Percentiles rank a stretch among this genome's conserved stretches.
These are phyloP conservation scores for Trichosporon ovoides DNA, from an alignment of 1,284 basidiomycete genomes.

Conservation along the genomic window DNA sequence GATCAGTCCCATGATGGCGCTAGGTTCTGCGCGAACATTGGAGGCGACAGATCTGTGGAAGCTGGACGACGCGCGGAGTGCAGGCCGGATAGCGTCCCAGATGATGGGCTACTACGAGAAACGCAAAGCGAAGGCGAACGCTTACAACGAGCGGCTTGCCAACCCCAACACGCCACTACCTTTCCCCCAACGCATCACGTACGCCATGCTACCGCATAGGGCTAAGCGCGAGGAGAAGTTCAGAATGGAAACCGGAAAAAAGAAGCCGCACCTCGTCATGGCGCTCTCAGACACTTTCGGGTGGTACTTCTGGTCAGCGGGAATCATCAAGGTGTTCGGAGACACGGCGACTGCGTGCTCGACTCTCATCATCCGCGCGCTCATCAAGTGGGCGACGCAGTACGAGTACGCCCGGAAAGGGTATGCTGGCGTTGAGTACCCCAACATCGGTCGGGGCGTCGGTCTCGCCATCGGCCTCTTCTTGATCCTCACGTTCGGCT, in stretches of 20 bases:
- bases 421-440: conserved; percentile 38
- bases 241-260: conserved; percentile 56
- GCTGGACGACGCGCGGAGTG: conserved; percentile 56
- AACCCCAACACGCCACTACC: conserved; percentile 36
- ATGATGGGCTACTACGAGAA: conserved; percentile 64
- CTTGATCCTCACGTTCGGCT: conserved; percentile 62
- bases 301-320: conserved; percentile 75
- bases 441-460: conserved; percentile 64
- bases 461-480: conserved; percentile 70
- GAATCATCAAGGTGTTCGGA: conserved; percentile 66
- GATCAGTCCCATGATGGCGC: conserved; percentile 65
- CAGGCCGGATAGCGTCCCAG: conserved; percentile 59
- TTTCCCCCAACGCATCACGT: conserved; percentile 26
- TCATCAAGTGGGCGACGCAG: conserved; percentile 68
- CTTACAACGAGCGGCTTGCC: conserved; percentile 64
- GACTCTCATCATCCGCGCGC: conserved; percentile 70
- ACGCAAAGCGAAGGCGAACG: conserved; percentile 57
- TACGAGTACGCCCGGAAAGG: conserved; percentile 58
- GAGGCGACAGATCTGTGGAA: conserved; percentile 80
- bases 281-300: conserved; percentile 78
- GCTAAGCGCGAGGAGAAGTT: conserved; percentile 36
- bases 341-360: conserved; percentile 69
- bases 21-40: conserved; percentile 62
- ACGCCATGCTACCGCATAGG: conserved; percentile 30
- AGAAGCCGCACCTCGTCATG: conserved; percentile 62